Evolutionary conservation across 306 rosid genomes (phyloP).

Genomic region (Dalbergia cultrata): DNA sequence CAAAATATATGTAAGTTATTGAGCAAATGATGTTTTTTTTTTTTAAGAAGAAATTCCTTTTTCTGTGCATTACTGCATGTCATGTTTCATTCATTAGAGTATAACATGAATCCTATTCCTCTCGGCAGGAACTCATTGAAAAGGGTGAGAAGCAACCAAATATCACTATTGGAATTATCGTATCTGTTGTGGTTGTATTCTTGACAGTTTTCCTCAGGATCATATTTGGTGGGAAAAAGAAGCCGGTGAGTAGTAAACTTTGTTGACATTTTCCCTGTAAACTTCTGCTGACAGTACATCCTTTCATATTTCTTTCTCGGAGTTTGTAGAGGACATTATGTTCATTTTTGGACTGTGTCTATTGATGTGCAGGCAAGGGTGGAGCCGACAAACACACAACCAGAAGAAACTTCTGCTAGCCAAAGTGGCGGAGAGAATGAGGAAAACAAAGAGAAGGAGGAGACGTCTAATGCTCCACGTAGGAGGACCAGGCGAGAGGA

Average conservation of each 20-base stretch:
- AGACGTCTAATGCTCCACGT: constrained; percentile 66
- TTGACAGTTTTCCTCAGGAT: constrained; percentile 65
- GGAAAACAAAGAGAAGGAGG: constrained; percentile 58
- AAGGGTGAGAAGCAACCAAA: constrained; percentile 87
- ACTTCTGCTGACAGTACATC: background rate
- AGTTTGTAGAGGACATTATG: background rate
- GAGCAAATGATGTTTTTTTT: background rate
- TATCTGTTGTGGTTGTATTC: constrained; percentile 63
- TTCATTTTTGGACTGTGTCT: constrained; percentile 5
- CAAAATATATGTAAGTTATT: constrained; percentile 64
- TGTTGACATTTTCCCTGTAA: background rate
- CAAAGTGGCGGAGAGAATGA: constrained; percentile 64
- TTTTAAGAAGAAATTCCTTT: too few species aligned
- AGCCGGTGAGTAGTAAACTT: constrained; percentile 58
- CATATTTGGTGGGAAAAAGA: constrained; percentile 85
- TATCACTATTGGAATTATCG: constrained; percentile 75
- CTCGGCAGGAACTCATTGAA: constrained; percentile 76
- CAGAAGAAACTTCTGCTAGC: constrained; percentile 53
- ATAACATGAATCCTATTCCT: constrained; percentile 30
- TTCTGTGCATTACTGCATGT: background rate
- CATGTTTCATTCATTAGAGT: constrained; percentile 3
- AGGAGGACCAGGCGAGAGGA: constrained; percentile 72
- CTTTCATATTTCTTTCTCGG: background rate
- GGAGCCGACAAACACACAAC: constrained; percentile 48
- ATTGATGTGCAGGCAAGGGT: constrained; percentile 55